These are phyloP conservation scores for Apiospora kogelbergensis DNA, from an alignment of 2,329 filamentous ascomycete species.

Conservation along the genomic window DNA sequence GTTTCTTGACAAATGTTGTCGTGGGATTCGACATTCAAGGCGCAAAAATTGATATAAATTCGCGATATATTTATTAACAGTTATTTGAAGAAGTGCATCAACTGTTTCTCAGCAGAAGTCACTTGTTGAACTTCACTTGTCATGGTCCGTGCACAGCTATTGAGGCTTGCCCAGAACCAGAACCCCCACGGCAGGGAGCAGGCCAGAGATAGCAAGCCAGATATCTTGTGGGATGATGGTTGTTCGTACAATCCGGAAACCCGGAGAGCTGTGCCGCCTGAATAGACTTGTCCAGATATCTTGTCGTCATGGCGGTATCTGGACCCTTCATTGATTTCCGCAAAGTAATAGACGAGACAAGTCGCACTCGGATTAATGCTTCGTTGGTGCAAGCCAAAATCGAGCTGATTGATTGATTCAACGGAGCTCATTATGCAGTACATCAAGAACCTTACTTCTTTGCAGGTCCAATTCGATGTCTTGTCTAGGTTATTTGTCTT, in stretches of 20 bases:
- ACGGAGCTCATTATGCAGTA: background rate
- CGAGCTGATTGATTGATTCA: background rate
- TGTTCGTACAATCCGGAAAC: background rate
- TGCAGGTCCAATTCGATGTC: background rate
- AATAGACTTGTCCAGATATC: background rate
- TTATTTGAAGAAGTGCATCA: background rate
- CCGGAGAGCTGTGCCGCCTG: background rate
- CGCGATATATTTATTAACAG: background rate
- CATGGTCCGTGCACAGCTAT: background rate
- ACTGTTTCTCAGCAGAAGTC: background rate
- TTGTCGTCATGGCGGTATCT: background rate
- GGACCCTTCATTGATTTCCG: background rate
- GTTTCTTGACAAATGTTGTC: background rate
- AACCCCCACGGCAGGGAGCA: background rate
- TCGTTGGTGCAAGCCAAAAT: background rate
- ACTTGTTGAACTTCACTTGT: background rate
- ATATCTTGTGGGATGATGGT: conserved; percentile 1
- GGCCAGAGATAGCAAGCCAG: background rate
- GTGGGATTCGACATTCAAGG: background rate
- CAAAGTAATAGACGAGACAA: background rate
- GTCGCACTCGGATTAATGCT: background rate
- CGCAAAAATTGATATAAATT: background rate
- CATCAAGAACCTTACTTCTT: background rate
- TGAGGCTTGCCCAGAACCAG: background rate
- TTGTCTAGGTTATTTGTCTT: background rate